Evolutionary conservation across 495 filamentous ascomycete genomes (phyloP), one percentile per base, ranked within the genome.

Genomic region (Parmelia sp.): DNA sequence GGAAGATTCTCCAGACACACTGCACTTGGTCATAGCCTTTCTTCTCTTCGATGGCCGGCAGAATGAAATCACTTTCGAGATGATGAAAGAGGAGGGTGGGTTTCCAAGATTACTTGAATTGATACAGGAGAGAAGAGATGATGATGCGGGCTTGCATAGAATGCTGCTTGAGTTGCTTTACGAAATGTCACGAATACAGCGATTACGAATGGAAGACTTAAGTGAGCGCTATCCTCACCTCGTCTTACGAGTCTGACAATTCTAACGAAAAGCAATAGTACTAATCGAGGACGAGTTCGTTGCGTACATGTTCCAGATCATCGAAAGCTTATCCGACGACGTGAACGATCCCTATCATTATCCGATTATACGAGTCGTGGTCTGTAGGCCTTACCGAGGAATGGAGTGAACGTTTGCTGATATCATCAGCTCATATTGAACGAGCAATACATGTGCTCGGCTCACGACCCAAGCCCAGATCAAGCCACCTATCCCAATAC

Each of bases 291-390:
- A 98, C 72, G 81, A 83, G 42, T 96, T 97, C 68, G 81, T 97
- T 62, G 80, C 79, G 17, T 89, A 90, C 70, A 83, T 97, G 14
- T 96, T 97, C 70, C 80, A 87, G 62, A 85, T 97, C 62, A 94
- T 96, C 69, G 94, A 98, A 76, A 80, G 88, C 61, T 78, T 94
- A 17, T 93, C 92, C 9, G 88, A 95, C 75, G 94, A 98, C 76
- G 86, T 81, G 62, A 86, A 89, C 71, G 95, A 98, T 76, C 95
- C 94, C 1, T 98, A 96, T 72, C 94, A 97, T 74, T 97, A 97
- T 75, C 89, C 90, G 17, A 86, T 97, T 31, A 96, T 98, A 70
- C 85, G 92, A 61, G 92, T 97, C 60, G 75, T 98, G 77, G 93
- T 96, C 75, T 69, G 79, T 77, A 40, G 7, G 47, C 40, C 33